phyloP scores from a whole-genome alignment of 768 basidiomycete genomes.

The Podaxis sp. region DNA sequence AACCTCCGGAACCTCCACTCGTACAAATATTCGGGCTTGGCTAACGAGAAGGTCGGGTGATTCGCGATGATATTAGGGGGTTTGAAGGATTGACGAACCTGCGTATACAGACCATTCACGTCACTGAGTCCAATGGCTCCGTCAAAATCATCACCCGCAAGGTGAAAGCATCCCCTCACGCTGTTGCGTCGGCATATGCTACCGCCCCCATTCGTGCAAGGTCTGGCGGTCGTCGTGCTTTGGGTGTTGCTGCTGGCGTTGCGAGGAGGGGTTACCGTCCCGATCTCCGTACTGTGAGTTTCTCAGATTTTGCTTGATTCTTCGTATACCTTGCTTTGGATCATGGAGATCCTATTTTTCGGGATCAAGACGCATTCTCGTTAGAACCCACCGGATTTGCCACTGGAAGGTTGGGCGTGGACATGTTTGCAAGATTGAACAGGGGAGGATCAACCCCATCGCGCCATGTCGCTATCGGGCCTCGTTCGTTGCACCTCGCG shows the following conservation, averaged over 20 bases:
- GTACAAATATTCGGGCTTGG: slow-evolving; percentile 88
- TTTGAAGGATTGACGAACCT: slow-evolving; percentile 3
- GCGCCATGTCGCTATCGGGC: slow-evolving; percentile 80
- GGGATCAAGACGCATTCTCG: slow-evolving; percentile 61
- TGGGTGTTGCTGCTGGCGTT: slow-evolving; percentile 57
- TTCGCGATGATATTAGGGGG: not conserved
- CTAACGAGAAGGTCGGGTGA: slow-evolving; percentile 69
- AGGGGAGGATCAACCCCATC: slow-evolving; percentile 59
- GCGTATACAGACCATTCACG: slow-evolving; percentile 57
- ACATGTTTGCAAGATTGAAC: slow-evolving; percentile 84
- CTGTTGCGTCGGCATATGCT: slow-evolving; percentile 47
- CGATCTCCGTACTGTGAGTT: slow-evolving; percentile 72
- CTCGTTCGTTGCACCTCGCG: slow-evolving; percentile 60
- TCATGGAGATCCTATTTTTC: slow-evolving; percentile 11
- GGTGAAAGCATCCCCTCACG: slow-evolving; percentile 49
- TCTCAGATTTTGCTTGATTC: slow-evolving; percentile 11
- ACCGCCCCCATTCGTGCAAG: slow-evolving; percentile 60
- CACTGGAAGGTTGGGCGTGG: slow-evolving; percentile 84
- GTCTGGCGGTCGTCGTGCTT: slow-evolving; percentile 68
- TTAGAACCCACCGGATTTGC: slow-evolving; percentile 89
- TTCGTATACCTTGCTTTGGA: slow-evolving; percentile 10
- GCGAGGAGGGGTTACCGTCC: slow-evolving; percentile 74
- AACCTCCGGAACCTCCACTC: slow-evolving; percentile 88
- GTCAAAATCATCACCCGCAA: slow-evolving; percentile 68
- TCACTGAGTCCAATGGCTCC: slow-evolving; percentile 51